Evolutionary conservation across 2,329 filamentous ascomycete genomes (phyloP), one percentile per base, ranked within the genome.

Genomic region (Geosmithia flava): DNA sequence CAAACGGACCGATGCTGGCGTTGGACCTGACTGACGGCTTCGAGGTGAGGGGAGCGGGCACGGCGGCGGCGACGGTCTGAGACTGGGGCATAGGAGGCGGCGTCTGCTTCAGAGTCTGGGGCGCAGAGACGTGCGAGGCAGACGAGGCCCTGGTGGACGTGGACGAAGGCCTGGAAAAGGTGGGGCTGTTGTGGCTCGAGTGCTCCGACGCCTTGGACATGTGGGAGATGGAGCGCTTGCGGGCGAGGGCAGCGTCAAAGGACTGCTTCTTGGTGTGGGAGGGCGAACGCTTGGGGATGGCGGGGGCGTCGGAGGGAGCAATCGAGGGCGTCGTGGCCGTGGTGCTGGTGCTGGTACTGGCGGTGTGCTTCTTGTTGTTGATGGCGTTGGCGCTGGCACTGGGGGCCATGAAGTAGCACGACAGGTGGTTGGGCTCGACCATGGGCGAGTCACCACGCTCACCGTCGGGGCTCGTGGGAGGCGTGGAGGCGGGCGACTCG

Each of bases 221-320:
- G 44, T 76, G 73, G 45, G 79, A 77, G 50, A 81, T 62, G 1
- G 83, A 87, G 51, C 78, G 76, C 64, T 65, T 62, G 56, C 82
- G 81, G 45, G 83, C 83, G 33, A 95, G 64, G 52, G 80, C 80
- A 8, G 33, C 33, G 54, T 93, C 86, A 59, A 87, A 83, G 0
- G 74, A 74, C 6, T 84, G 83, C 62, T 87, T 83, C 71, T 95
- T 96, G 57, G 87, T 95, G 68, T 96, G 91, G 10, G 87, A 91
- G 3, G 85, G 77, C 2, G 89, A 83, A 49, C 91, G 81, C 61
- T 80, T 75, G 4, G 91, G 91, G 51, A 96, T 81, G 16, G 70
- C 68, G 1, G 87, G 87, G 2, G 80, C 73, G 39, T 69, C 63
- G 11, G 68, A 66, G 3, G 67, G 66, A 2, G 69, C 62, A 27